Conservation (phyloP, 306 rosid species). For the Betula pendula region DNA sequence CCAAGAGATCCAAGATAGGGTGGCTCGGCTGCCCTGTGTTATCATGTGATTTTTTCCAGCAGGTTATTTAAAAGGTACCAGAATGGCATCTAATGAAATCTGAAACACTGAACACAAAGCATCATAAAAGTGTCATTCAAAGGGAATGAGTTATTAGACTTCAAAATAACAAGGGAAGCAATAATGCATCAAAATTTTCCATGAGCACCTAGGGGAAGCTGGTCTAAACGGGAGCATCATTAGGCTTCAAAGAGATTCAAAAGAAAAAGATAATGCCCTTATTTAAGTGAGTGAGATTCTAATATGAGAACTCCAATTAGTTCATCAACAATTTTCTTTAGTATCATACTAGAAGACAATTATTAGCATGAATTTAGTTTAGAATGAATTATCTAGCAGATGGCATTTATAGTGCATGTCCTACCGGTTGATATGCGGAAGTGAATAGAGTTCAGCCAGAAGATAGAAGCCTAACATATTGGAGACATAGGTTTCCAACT, state of each 20-base stretch:
- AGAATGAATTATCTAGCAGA: not conserved
- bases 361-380: not conserved
- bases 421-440: not conserved
- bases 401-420: not conserved
- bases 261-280: too few species aligned
- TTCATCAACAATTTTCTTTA: not conserved
- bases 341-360: not conserved
- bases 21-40: too few species aligned
- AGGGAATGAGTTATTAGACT: not conserved
- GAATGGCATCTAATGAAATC: not conserved
- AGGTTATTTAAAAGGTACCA: not conserved
- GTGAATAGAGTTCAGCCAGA: not conserved
- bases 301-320: not conserved
- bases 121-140: not conserved
- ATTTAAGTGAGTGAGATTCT: not conserved
- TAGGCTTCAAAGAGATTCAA: not conserved
- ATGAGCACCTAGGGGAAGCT: not conserved
- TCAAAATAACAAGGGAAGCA: not conserved
- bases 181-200: not conserved
- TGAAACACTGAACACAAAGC: not conserved
- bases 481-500: not conserved
- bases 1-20: too few species aligned
- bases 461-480: not conserved
- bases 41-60: not conserved
- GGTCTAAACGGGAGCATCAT: not conserved